These are phyloP conservation scores for Ceratocystis papillata DNA, from an alignment of 2,329 filamentous ascomycete genomes.

Conservation along the genomic window DNA sequence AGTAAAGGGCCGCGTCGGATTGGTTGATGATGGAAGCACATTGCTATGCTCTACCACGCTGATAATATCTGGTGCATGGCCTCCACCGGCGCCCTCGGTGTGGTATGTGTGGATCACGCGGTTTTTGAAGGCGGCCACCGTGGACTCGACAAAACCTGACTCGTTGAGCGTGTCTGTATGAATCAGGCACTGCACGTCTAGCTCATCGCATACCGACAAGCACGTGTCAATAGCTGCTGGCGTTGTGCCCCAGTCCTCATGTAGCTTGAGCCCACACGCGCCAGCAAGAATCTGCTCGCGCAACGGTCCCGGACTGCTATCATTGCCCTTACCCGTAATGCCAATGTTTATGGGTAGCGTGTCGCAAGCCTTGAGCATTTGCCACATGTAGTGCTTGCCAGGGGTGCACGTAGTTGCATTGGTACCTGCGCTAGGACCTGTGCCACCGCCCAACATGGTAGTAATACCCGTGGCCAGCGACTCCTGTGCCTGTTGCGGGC, in stretches of 20 bases:
- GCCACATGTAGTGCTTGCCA: conserved; percentile 66
- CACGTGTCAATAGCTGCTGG: conserved; percentile 86
- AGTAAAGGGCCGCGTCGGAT: conserved; percentile 84
- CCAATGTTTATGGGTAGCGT: conserved; percentile 73
- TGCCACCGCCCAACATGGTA: conserved; percentile 81
- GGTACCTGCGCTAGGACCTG: conserved; percentile 81
- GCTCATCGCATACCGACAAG: conserved; percentile 73
- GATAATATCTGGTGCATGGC: conserved; percentile 94
- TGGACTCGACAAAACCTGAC: conserved; percentile 91
- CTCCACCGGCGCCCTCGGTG: conserved; percentile 88
- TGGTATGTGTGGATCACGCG: conserved; percentile 94
- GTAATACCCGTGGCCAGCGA: conserved; percentile 77
- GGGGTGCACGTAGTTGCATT: conserved; percentile 92
- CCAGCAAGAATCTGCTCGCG: conserved; percentile 73
- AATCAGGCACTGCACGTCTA: conserved; percentile 86
- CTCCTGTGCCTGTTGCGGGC: conserved; percentile 80
- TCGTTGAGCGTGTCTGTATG: conserved; percentile 96
- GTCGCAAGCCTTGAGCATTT: conserved; percentile 86
- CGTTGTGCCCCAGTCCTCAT: conserved; percentile 92
- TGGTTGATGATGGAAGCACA: conserved; percentile 82
- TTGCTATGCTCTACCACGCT: conserved; percentile 79
- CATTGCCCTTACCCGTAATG: conserved; percentile 90
- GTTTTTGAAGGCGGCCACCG: conserved; percentile 71
- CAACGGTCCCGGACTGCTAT: conserved; percentile 58
- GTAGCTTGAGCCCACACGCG: conserved; percentile 81